Conservation (phyloP, 306 rosid species). For the Rubus idaeus region DNA sequence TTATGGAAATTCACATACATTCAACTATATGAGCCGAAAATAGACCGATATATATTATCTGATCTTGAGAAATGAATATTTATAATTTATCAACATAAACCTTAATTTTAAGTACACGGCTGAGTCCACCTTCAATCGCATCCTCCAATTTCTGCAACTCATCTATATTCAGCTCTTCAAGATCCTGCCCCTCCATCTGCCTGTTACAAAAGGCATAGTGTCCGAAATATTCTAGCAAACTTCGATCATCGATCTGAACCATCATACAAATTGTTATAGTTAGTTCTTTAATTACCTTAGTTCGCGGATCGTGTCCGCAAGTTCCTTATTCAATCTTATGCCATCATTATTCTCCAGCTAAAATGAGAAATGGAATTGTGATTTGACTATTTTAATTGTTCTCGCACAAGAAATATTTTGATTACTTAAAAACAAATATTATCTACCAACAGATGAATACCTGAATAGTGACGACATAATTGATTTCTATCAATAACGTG, state of each 20-base stretch:
- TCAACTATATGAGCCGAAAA: no score
- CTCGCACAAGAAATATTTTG: background rate
- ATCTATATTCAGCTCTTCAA: slow-evolving; percentile 29
- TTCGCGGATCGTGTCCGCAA: slow-evolving; percentile 28
- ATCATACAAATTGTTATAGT: background rate
- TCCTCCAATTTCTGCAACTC: slow-evolving; percentile 33
- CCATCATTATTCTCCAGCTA: slow-evolving; percentile 25
- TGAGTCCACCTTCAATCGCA: slow-evolving; percentile 33
- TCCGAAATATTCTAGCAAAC: no score
- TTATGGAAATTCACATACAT: background rate
- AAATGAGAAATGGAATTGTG: background rate
- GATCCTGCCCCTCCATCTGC: slow-evolving; percentile 35
- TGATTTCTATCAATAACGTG: no score
- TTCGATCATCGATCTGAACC: background rate
- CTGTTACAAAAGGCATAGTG: background rate
- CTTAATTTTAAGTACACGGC: slow-evolving; percentile 34
- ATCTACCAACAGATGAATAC: background rate
- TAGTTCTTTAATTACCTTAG: slow-evolving; percentile 25
- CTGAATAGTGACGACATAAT: background rate
- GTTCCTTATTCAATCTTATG: slow-evolving; percentile 29
- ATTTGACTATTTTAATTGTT: no score
- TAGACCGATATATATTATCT: no score
- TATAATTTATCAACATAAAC: slow-evolving; percentile 8
- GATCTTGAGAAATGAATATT: no score
- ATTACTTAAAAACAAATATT: background rate